Base-by-base conservation (phyloP, 2,329 filamentous ascomycete genomes). In the Nannizziopsis barbatae region DNA sequence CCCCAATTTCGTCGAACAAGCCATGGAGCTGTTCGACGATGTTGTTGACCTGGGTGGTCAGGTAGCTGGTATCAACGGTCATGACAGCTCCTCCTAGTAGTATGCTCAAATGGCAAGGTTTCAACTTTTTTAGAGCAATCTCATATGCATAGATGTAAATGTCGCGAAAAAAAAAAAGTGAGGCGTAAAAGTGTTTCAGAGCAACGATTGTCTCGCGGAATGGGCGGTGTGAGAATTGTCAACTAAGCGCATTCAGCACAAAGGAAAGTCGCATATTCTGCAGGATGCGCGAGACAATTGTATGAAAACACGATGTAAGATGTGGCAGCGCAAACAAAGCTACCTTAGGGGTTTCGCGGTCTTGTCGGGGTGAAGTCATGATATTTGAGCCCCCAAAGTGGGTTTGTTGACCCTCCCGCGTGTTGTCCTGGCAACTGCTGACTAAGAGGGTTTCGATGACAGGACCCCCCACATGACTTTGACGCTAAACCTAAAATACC, bases 1-100 rank as follows among this genome's bases (percentile, higher is more conserved):
- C 85, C 51, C 92, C 92, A 61, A 98, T 98, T 64, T 98, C 90
- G 66, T 98, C 92, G 62, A 95, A 98, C 50, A 96, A 78, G 56
- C 84, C 85, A 69, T 96, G 90, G 52, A 98, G 77, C 69, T 95
- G 88, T 66, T 80, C 80, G 64, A 96, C 88, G 63, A 95, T 95
- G 60, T 79, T 87, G 57, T 87, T 92, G 70, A 98, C 86, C 78
- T 96, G 92, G 66, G 93, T 87, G 59, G 87, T 85, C 63, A 96
- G 75, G 68, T 93, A 93, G 65, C 85, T 86, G 51, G 89, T 87
- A 70, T 95, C 89, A 81, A 95, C 94, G 47, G 64, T 62, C 67
- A 69, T 70, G 33, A 43, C 36, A 37, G 14, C 22, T 51, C 52
- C 31, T 12, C 44, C 17, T n/a, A 14, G 11, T 10, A 27, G 20